Percentiles rank a stretch among this genome's conserved stretches.
phyloP scores from a whole-genome alignment of 768 basidiomycete genomes.

The Lactarius pseudohatsudake region DNA sequence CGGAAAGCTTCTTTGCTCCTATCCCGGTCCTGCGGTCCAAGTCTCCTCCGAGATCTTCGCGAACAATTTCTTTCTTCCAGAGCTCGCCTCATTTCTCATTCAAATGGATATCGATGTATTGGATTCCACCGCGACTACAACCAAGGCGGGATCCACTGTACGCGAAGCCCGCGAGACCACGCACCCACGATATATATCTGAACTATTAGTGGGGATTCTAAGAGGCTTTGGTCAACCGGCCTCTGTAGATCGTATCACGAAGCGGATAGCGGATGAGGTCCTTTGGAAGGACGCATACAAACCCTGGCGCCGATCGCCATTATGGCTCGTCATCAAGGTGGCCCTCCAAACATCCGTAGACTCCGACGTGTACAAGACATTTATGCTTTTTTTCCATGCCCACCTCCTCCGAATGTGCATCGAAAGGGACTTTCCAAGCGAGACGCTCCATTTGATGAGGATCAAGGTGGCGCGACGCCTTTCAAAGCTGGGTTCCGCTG shows the following conservation, averaged over 20 bases:
- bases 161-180: not conserved
- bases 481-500: not conserved
- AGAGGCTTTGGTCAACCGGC: not conserved
- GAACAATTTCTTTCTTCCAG: not conserved
- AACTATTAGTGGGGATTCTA: not conserved
- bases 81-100: not conserved
- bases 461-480: not conserved
- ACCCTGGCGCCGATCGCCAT: not conserved
- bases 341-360: not conserved
- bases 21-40: constrained; percentile 44
- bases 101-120: not conserved
- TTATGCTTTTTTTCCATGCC: not conserved
- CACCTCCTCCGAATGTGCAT: not conserved
- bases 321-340: not conserved
- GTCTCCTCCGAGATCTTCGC: constrained; percentile 32
- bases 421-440: not conserved
- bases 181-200: not conserved
- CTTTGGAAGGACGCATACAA: not conserved
- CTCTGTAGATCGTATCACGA: not conserved
- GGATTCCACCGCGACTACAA: not conserved
- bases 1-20: constrained; percentile 37
- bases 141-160: not conserved
- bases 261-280: not conserved
- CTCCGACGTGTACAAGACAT: not conserved
- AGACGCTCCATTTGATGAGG: not conserved